These are phyloP conservation scores for Candolleomyces efflorescens DNA, from an alignment of 768 basidiomycete species.

Conservation along the genomic window DNA sequence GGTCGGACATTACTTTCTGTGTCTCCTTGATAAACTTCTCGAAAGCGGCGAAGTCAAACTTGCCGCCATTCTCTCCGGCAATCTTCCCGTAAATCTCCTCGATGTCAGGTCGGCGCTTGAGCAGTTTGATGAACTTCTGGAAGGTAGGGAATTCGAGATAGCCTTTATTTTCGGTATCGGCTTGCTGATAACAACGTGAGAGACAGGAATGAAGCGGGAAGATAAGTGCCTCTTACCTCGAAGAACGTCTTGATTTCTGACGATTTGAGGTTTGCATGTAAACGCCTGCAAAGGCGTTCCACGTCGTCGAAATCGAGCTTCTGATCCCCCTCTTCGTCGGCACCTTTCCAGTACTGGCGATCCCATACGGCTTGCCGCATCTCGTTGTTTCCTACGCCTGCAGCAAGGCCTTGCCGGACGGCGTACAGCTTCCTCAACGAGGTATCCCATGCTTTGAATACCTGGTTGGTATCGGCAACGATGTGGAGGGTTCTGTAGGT, in stretches of 20 bases:
- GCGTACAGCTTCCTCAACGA: conserved; percentile 62
- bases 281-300: conserved; percentile 61
- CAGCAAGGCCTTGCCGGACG: conserved; percentile 67
- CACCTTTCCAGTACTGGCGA: conserved; percentile 76
- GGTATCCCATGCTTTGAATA: conserved; percentile 47
- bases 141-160: conserved; percentile 78
- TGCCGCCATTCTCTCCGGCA: conserved; percentile 23
- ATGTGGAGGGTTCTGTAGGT: conserved; percentile 85
- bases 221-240: conserved; percentile 39
- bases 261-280: conserved; percentile 58
- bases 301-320: conserved; percentile 68
- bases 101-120: conserved; percentile 84
- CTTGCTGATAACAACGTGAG: conserved; percentile 40
- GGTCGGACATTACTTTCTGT: conserved; percentile 32
- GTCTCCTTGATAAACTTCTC: conserved; percentile 40
- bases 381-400: conserved; percentile 58
- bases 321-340: conserved; percentile 58
- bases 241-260: conserved; percentile 57
- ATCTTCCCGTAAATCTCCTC: conserved; percentile 54
- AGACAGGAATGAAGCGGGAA: background rate
- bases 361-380: conserved; percentile 72
- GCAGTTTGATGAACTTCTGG: conserved; percentile 72
- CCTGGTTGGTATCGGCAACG: conserved; percentile 57
- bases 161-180: conserved; percentile 50
- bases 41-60: conserved; percentile 40